These are phyloP conservation scores for Yamadazyma buinensis DNA, from an alignment of 1,139 yeast species.

Conservation along the genomic window DNA sequence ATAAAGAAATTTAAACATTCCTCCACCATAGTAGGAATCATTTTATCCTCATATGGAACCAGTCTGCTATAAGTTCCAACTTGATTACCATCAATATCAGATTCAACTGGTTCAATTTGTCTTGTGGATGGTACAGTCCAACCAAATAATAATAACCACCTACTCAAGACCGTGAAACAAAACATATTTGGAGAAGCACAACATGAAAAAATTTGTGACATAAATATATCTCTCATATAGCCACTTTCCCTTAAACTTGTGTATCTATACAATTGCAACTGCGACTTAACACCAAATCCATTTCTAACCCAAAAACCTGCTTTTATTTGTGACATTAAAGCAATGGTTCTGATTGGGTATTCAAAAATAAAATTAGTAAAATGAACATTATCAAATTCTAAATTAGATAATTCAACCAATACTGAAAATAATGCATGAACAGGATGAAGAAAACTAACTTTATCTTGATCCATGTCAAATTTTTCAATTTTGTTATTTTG, in stretches of 20 bases:
- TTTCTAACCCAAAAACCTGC: constrained; percentile 61
- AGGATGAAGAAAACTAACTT: constrained; percentile 76
- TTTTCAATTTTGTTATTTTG: constrained; percentile 21
- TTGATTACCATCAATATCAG: not conserved
- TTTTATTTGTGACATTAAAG: constrained; percentile 52
- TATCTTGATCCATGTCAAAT: constrained; percentile 32
- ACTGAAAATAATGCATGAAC: constrained; percentile 71
- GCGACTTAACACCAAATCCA: constrained; percentile 68
- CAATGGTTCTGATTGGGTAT: constrained; percentile 71
- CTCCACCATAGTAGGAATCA: constrained; percentile 63
- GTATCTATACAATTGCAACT: constrained; percentile 73
- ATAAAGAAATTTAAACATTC: constrained; percentile 74
- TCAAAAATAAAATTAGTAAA: constrained; percentile 48
- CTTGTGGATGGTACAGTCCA: constrained; percentile 21
- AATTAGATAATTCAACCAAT: constrained; percentile 55
- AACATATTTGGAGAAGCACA: constrained; percentile 55
- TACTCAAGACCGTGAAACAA: constrained; percentile 54
- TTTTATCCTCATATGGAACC: constrained; percentile 37
- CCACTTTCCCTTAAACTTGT: constrained; percentile 86
- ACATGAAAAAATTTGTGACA: constrained; percentile 65
- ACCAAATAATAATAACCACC: constrained; percentile 68
- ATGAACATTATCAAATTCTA: constrained; percentile 19
- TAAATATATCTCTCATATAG: constrained; percentile 68
- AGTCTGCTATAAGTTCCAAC: not conserved
- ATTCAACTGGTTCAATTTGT: not conserved